These are phyloP conservation scores for Aspergillus fijiensis DNA, from an alignment of 2,329 filamentous ascomycete genomes.

Conservation along the genomic window DNA sequence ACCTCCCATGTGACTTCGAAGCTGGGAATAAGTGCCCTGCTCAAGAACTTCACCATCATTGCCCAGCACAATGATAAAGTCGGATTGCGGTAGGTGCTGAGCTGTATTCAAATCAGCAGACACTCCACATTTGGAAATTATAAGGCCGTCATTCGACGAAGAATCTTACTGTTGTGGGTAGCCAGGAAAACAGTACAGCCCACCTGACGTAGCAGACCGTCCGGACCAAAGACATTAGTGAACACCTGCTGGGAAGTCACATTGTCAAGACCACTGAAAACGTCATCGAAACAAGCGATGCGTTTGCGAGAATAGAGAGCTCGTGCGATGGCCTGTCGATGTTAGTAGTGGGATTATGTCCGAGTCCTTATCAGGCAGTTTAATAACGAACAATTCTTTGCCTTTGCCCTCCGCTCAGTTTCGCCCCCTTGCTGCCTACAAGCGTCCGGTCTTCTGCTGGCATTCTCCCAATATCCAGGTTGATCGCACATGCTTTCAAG, in stretches of 20 bases:
- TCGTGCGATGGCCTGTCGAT: conserved; percentile 37
- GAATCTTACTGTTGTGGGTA: conserved; percentile 34
- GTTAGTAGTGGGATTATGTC: background rate
- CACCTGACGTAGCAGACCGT: conserved; percentile 44
- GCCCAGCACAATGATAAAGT: conserved; percentile 43
- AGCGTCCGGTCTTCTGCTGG: conserved; percentile 33
- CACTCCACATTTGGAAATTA: too few species aligned
- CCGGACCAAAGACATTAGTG: conserved; percentile 39
- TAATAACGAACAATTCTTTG: conserved; percentile 36
- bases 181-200: conserved; percentile 47
- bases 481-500: conserved; percentile 24
- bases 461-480: conserved; percentile 30
- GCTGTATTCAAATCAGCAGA: conserved; percentile 11
- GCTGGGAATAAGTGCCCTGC: conserved; percentile 36
- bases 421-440: conserved; percentile 45
- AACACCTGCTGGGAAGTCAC: conserved; percentile 41
- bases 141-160: too few species aligned
- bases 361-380: background rate
- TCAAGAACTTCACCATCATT: conserved; percentile 32
- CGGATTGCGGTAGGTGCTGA: conserved; percentile 38
- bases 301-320: conserved; percentile 44
- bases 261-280: conserved; percentile 43
- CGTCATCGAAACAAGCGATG: conserved; percentile 46
- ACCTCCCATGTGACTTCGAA: conserved; percentile 3
- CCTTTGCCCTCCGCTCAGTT: conserved; percentile 48